Evolutionary conservation across 169 alveolate species (phyloP), one percentile per base, ranked within the genome.

Genomic region (Amoebophrya sp.): DNA sequence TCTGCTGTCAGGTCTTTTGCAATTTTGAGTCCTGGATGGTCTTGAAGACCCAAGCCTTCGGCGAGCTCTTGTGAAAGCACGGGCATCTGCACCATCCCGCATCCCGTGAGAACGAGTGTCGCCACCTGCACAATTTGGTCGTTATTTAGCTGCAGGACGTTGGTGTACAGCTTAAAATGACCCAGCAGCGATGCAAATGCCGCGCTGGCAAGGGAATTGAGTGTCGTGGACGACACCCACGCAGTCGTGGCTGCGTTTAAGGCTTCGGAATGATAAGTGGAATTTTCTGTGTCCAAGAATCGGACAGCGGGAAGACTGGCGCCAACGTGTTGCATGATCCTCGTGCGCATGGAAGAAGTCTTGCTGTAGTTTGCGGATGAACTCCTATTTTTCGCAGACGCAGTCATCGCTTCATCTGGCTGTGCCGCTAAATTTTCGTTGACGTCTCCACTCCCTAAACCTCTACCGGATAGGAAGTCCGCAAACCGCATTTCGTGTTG

Each of bases 71-170:
- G 26, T 6, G 83, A 65, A 1, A 65, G 1, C 33, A 65, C 83
- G 36, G 83, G 83, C 83, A 26, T 65, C 83, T 65, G 83, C 83
- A 65, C 83, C 83, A 65, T 65, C 0, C 83, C 83, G 26, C 83
- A 65, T 29, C 83, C 83, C 33, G 83, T 65, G 39, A 65, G 83
- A 36, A 65, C n/a, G 33, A 65, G 83, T 1, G 2, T 6, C 83
- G 83, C 83, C 83, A 18, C 83, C 83, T 65, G 83, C 33, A 65
- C 83, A 18, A 65, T 36, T 26, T 65, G 83, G 83, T 65, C 83
- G 39, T 65, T 36, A 18, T 1, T 6, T 6, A 65, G 83, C 2
- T 6, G 33, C 12, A 65, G 83, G 36, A 65, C 83, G 83, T 65
- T 65, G 12, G 83, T 65, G 83, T 65, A 65, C 83, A 65, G 83